A percentile compares a stretch with the other conserved stretches of the same genome.
Evolutionary conservation across 1,139 yeast species (phyloP).

Genomic region (Lodderomyces parapsilosis): DNA sequence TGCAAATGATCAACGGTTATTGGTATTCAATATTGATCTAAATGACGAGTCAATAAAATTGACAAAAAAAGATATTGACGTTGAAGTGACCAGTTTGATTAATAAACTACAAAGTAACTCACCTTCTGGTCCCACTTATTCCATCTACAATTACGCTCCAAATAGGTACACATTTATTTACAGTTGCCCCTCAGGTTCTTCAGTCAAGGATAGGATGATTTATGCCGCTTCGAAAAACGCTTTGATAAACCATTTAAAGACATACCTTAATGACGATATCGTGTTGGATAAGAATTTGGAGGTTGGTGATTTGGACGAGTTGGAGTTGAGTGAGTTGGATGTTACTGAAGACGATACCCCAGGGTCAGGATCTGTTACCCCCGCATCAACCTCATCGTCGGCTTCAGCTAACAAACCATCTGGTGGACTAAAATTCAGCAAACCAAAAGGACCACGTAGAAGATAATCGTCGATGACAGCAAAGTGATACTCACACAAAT

Average conservation of each 20-base stretch:
- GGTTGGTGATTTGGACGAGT: slow-evolving; percentile 67
- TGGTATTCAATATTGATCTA: slow-evolving; percentile 34
- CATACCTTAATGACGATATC: slow-evolving; percentile 21
- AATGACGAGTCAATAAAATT: slow-evolving; percentile 28
- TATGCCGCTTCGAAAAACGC: slow-evolving; percentile 84
- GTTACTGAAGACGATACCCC: slow-evolving; percentile 7
- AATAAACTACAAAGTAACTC: slow-evolving; percentile 18
- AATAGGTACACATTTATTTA: slow-evolving; percentile 58
- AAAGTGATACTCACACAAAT: too few relatives aligned
- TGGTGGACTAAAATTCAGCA: slow-evolving; percentile 37
- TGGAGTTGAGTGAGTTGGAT: slow-evolving; percentile 45
- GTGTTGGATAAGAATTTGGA: slow-evolving; percentile 47
- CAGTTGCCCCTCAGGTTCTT: slow-evolving; percentile 87
- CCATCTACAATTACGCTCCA: slow-evolving; percentile 45
- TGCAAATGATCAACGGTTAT: slow-evolving; percentile 18
- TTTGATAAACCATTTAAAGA: slow-evolving; percentile 51
- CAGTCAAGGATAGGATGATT: slow-evolving; percentile 88
- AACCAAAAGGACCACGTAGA: slow-evolving; percentile 59
- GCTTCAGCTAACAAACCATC: slow-evolving; percentile 6
- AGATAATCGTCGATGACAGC: slow-evolving; percentile 26
- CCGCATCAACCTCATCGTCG: slow-evolving; percentile 10
- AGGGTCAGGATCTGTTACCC: slow-evolving; percentile 14
- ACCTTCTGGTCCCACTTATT: slow-evolving; percentile 46
- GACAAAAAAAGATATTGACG: slow-evolving; percentile 9
- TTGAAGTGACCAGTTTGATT: slow-evolving; percentile 23